A percentile compares a stretch with the other conserved stretches of the same genome.
Conservation (phyloP, 2,329 filamentous ascomycete species). For the Arthrinium phaeospermum region DNA sequence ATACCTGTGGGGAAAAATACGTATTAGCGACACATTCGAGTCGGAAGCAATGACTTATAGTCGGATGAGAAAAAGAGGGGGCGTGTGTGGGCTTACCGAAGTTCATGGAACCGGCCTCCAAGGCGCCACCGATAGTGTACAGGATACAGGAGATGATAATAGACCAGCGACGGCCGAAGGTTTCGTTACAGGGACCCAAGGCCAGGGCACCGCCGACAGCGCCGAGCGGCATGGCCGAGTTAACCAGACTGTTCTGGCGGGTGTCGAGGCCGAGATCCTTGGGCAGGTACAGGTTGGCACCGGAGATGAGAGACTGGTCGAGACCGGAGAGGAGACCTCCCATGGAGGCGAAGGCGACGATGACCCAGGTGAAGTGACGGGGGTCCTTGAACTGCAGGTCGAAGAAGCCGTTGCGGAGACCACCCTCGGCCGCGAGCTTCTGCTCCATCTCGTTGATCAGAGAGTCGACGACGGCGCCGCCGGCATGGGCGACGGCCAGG, state of each 20-base stretch:
- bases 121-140: slow-evolving; percentile 72
- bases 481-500: slow-evolving; percentile 43
- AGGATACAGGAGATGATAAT: slow-evolving; percentile 73
- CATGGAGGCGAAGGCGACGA: slow-evolving; percentile 77
- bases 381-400: slow-evolving; percentile 66
- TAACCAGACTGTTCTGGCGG: slow-evolving; percentile 68
- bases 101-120: slow-evolving; percentile 71
- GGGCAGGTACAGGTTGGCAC: slow-evolving; percentile 72
- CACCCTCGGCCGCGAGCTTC: slow-evolving; percentile 41
- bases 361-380: slow-evolving; percentile 68
- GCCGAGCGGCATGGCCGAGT: slow-evolving; percentile 73
- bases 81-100: slow-evolving; percentile 51
- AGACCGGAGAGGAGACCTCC: slow-evolving; percentile 74
- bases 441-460: slow-evolving; percentile 49
- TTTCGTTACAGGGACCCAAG: slow-evolving; percentile 70
- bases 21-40: neutral
- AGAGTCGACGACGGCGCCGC: slow-evolving; percentile 43
- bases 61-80: neutral
- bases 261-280: slow-evolving; percentile 59
- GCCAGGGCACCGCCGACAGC: slow-evolving; percentile 73
- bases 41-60: neutral
- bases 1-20: slow-evolving; percentile 48
- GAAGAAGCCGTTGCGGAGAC: slow-evolving; percentile 48
- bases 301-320: slow-evolving; percentile 75
- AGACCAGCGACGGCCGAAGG: slow-evolving; percentile 68